Conservation (phyloP, 257 asterid species). For the Paulownia fortunei region DNA sequence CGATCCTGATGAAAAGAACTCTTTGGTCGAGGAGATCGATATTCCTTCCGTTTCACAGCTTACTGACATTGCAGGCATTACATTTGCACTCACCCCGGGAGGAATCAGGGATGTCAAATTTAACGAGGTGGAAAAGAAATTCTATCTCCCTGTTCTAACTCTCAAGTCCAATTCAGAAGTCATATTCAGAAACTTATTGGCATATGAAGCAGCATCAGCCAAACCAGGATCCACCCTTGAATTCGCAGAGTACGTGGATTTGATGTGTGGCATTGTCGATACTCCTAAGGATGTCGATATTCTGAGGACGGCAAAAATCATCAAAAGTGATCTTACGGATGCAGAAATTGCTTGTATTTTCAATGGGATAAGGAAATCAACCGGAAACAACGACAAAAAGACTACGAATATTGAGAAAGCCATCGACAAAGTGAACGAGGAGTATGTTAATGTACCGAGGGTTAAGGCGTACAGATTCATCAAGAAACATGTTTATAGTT, state of each 20-base stretch:
- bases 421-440: constrained; percentile 16
- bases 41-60: constrained; percentile 32
- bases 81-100: background rate
- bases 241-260: constrained; percentile 25
- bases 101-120: constrained; percentile 28
- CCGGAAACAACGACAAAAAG: background rate
- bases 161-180: constrained; percentile 22
- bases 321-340: background rate
- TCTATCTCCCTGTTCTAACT: constrained; percentile 29
- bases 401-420: background rate
- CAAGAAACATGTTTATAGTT: background rate
- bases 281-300: constrained; percentile 28
- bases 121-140: background rate
- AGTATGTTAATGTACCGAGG: background rate
- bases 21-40: constrained; percentile 10
- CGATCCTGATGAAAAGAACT: background rate
- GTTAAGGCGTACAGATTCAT: background rate
- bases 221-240: background rate
- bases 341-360: constrained; percentile 17
- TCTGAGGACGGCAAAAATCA: background rate
- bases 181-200: constrained; percentile 36
- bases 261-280: constrained; percentile 38
- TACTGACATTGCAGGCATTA: background rate
- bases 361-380: constrained; percentile 25
- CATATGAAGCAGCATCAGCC: constrained; percentile 29